Evolutionary conservation across 139 green algal species (phyloP).

Genomic region (Chlamydomonas sphaeroides): DNA sequence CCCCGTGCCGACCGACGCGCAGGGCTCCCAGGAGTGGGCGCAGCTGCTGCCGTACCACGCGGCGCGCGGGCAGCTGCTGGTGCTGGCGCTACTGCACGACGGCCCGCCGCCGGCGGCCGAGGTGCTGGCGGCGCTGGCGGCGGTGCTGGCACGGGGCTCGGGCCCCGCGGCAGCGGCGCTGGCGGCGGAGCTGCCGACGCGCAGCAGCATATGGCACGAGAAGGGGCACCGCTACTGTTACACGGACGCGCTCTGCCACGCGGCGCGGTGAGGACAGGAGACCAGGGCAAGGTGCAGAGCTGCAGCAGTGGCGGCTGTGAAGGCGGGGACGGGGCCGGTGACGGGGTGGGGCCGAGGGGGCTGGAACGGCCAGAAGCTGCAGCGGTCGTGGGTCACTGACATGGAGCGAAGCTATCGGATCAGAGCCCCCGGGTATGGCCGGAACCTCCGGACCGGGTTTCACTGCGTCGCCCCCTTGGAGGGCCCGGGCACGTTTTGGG

Average conservation of each 20-base stretch:
- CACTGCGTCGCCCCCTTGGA: no score
- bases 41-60: conserved; percentile 43
- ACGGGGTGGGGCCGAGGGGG: no score
- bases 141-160: conserved; percentile 22
- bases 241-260: conserved; percentile 13
- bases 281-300: neutral
- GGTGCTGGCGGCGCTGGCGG: conserved; percentile 37
- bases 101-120: conserved; percentile 12
- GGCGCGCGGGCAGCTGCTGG: conserved; percentile 29
- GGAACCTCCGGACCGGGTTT: no score
- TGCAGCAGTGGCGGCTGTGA: no score
- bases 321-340: no score
- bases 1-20: no score
- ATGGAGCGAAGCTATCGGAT: no score
- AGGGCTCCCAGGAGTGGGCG: conserved; percentile 34
- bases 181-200: conserved; percentile 14
- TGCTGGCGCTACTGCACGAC: conserved; percentile 38
- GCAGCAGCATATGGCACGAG: conserved; percentile 18
- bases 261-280: neutral
- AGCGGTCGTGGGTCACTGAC: no score
- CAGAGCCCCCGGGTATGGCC: no score
- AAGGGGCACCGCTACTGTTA: conserved; percentile 39
- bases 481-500: no score
- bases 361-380: no score
- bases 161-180: conserved; percentile 31